Base-by-base conservation (phyloP, 768 basidiomycete species). In the Mrakia hoshinonis region DNA sequence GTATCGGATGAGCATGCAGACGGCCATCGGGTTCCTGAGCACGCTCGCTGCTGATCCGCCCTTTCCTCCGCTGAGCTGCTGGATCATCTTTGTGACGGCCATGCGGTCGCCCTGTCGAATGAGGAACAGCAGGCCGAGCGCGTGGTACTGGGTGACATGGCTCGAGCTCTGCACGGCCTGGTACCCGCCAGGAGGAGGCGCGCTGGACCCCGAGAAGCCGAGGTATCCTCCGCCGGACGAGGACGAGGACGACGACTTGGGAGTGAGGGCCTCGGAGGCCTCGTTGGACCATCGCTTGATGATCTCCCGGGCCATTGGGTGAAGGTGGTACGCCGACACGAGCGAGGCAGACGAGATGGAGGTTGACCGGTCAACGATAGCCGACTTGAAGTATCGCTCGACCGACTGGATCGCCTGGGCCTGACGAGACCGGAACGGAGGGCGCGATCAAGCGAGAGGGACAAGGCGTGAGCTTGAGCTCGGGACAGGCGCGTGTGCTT, bases 281-380 rank as follows among this genome's bases (percentile, higher is more conserved):
- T 99, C 96, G 80, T 97, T 98, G n/a, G 91, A 91, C 96, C 96
- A 99, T 76, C 96, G 88, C 78, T 92, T 94, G 73, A 98, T 95
- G 63, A 97, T 92, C 74, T 97, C 92, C 77, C 91, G 92, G 1
- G 95, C 91, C 73, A 86, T 83, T 61, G 92, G 92, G 84, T 88
- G 95, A 73, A 98, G 85, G 80, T 99, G 95, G 79, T 98, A 98
- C 1, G 96, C 89, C 18, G 96, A 97, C 58, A 99, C 91, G 76
- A 99, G 86, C 4, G 96, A 92, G 38, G 95, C 93, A 29, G 93
- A 93, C 6, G 96, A 90, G 77, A 97, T 96, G 70, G 92, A 90
- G 0, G 94, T 88, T 77, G 91, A 96, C 73, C 89, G 87, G 83
- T 98, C 96, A 54, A 99, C 95, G 74, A 99, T 96, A 66, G 96